These are phyloP conservation scores for Sporisorium graminicola DNA, from an alignment of 1,284 basidiomycete species.

Conservation along the genomic window DNA sequence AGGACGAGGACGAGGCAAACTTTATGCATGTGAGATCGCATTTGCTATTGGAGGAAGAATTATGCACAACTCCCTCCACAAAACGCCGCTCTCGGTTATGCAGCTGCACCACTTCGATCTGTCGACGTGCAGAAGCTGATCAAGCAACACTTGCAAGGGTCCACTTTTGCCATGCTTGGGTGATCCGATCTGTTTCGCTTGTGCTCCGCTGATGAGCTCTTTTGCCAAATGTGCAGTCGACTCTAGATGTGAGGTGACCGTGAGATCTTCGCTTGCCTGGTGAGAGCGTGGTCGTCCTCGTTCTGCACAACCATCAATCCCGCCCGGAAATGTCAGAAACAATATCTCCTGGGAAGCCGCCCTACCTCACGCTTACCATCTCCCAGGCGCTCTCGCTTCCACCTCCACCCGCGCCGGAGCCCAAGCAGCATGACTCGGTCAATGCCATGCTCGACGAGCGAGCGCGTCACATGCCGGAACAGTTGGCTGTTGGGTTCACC, in stretches of 20 bases:
- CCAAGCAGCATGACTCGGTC: slow-evolving; percentile 67
- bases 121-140: slow-evolving; percentile 36
- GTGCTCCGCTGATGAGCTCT: not conserved
- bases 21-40: no score
- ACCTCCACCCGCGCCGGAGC: slow-evolving; percentile 56
- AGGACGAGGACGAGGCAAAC: no score
- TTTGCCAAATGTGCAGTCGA: not conserved
- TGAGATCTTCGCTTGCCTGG: not conserved
- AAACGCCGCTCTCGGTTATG: slow-evolving; percentile 9
- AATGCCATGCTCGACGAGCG: slow-evolving; percentile 69
- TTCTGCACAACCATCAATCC: not conserved
- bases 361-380: slow-evolving; percentile 50
- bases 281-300: not conserved
- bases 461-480: slow-evolving; percentile 61
- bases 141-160: slow-evolving; percentile 28
- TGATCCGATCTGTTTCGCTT: not conserved
- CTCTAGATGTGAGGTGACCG: not conserved
- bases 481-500: slow-evolving; percentile 70
- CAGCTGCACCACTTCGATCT: slow-evolving; percentile 17
- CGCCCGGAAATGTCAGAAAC: no score
- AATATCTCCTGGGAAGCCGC: slow-evolving; percentile 27
- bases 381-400: slow-evolving; percentile 43
- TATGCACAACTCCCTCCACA: not conserved
- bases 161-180: slow-evolving; percentile 6
- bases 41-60: no score